Percentiles rank a stretch among this genome's conserved stretches.
phyloP scores from a whole-genome alignment of 2,329 filamentous ascomycete genomes.

The Aureobasidium sp. region DNA sequence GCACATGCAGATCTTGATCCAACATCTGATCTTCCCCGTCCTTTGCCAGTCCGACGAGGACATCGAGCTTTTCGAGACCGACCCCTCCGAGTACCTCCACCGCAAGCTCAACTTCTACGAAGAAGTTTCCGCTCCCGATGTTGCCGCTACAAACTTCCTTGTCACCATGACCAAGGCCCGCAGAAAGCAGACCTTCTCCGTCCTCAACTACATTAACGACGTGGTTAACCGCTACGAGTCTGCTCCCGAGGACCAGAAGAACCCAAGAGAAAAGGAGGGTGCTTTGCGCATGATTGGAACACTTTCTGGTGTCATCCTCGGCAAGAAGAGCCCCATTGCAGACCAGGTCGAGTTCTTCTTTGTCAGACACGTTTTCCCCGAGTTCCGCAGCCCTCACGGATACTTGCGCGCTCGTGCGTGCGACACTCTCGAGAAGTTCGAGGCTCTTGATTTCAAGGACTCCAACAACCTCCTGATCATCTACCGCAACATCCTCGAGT shows the following conservation, averaged over 20 bases:
- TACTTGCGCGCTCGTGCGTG: conserved; percentile 92
- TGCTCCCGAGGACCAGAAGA: conserved; percentile 80
- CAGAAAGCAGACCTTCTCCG: conserved; percentile 91
- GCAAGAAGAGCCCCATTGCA: conserved; percentile 97
- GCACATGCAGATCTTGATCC: conserved; percentile 86
- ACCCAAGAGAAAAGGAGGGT: conserved; percentile 91
- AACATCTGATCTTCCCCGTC: conserved; percentile 91
- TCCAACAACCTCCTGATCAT: conserved; percentile 91
- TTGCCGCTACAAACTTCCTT: conserved; percentile 93
- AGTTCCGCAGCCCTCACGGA: conserved; percentile 87
- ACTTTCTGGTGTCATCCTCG: conserved; percentile 83
- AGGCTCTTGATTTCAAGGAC: conserved; percentile 95
- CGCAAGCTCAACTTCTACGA: conserved; percentile 97
- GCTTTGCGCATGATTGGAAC: conserved; percentile 96
- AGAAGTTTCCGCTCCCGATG: conserved; percentile 89
- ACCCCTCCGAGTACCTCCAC: conserved; percentile 94
- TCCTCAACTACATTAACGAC: conserved; percentile 89
- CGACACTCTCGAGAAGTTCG: conserved; percentile 96
- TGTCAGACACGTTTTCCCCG: conserved; percentile 94
- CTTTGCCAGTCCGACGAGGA: conserved; percentile 89
- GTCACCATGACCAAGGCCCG: conserved; percentile 89
- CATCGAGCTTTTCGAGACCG: conserved; percentile 84
- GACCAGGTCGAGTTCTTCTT: conserved; percentile 98
- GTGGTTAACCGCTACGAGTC: conserved; percentile 89
- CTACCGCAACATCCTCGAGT: conserved; percentile 93